phyloP scores from a whole-genome alignment of 176 grass and related monocot species.

The Pontederia crassipes region DNA sequence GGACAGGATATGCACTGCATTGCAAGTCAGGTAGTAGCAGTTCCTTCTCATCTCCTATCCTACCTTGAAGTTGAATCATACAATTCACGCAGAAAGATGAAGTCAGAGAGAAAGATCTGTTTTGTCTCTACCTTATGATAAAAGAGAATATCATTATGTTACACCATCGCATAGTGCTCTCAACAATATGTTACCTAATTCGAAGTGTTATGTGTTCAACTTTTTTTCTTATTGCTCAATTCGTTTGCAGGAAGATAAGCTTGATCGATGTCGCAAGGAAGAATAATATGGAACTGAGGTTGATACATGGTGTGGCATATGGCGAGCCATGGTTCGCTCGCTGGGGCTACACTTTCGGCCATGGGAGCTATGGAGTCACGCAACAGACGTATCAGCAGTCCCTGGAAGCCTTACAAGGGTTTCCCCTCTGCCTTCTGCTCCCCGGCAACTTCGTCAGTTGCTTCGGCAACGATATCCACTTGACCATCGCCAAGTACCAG shows the following conservation, averaged over 20 bases:
- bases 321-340: slow-evolving; percentile 77
- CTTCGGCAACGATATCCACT: slow-evolving; percentile 44
- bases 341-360: slow-evolving; percentile 71
- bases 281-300: slow-evolving; percentile 58
- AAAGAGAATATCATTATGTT: neutral
- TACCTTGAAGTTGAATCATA: neutral
- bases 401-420: slow-evolving; percentile 41
- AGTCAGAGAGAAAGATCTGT: neutral
- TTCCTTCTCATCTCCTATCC: neutral
- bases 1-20: slow-evolving; percentile 60
- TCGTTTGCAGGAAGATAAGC: slow-evolving; percentile 55
- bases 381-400: slow-evolving; percentile 60
- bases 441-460: slow-evolving; percentile 28
- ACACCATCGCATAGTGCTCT: no score
- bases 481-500: slow-evolving; percentile 70
- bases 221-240: no score
- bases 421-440: slow-evolving; percentile 48
- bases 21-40: slow-evolving; percentile 49
- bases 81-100: neutral
- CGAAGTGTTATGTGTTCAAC: neutral
- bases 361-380: slow-evolving; percentile 50
- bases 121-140: neutral
- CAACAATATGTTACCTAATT: neutral
- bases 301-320: slow-evolving; percentile 64
- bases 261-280: slow-evolving; percentile 59